A percentile compares a stretch with the other conserved stretches of the same genome.
These are phyloP conservation scores for Yamadazyma diddensiae DNA, from an alignment of 1,139 yeast species.

Conservation along the genomic window DNA sequence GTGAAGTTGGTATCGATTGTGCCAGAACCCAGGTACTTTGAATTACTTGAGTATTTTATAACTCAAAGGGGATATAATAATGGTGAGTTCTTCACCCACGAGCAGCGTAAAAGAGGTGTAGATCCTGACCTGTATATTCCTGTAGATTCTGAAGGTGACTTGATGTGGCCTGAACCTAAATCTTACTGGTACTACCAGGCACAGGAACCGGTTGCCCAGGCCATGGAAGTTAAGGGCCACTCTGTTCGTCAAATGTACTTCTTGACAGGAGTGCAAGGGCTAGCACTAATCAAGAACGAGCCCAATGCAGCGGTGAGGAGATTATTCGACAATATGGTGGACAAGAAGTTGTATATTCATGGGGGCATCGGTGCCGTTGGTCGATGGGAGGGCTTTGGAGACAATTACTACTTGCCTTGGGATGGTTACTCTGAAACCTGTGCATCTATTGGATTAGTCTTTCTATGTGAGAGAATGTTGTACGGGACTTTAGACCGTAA, in stretches of 20 bases:
- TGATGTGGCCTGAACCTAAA: conserved; percentile 16
- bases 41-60: conserved; percentile 18
- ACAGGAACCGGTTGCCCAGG: conserved; percentile 12
- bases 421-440: conserved; percentile 22
- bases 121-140: conserved; percentile 14
- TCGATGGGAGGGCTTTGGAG: conserved; percentile 23
- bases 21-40: conserved; percentile 13
- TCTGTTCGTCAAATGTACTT: conserved; percentile 17
- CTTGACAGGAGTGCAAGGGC: conserved; percentile 17
- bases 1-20: conserved; percentile 16
- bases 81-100: conserved; percentile 17
- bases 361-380: conserved; percentile 21
- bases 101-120: conserved; percentile 15
- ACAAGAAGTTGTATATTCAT: conserved; percentile 18
- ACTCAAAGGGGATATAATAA: conserved; percentile 19
- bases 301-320: conserved; percentile 13
- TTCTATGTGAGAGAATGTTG: conserved; percentile 15
- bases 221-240: conserved; percentile 15
- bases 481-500: conserved; percentile 10
- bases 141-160: conserved; percentile 6
- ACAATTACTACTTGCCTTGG: conserved; percentile 18
- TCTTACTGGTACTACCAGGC: conserved; percentile 21
- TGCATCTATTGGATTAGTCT: conserved; percentile 19
- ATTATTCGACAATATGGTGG: conserved; percentile 20
- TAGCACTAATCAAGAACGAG: conserved; percentile 14